phyloP scores from a whole-genome alignment of 352 stramenopile genomes.

The Phytophthora pistaciae region DNA sequence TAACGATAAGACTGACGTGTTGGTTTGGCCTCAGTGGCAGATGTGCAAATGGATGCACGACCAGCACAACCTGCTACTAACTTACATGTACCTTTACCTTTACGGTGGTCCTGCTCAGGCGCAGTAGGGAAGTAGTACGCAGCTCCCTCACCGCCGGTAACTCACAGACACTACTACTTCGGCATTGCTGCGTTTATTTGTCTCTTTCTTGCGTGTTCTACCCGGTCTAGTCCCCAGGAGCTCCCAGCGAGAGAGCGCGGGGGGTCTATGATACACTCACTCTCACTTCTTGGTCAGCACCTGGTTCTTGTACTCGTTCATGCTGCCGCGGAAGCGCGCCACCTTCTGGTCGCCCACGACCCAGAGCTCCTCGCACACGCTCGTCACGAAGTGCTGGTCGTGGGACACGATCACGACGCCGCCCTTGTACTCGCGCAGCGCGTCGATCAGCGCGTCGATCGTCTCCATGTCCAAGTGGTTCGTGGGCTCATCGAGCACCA shows the following conservation, averaged over 20 bases:
- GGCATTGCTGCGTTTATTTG: slow-evolving; percentile 12
- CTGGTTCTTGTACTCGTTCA: slow-evolving; percentile 85
- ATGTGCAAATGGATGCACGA: neutral
- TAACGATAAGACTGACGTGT: neutral
- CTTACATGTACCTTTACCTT: neutral
- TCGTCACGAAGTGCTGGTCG: slow-evolving; percentile 98
- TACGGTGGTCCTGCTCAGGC: neutral
- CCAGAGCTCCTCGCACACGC: slow-evolving; percentile 96
- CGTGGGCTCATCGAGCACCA: slow-evolving; percentile 97
- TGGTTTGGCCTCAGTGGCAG: neutral
- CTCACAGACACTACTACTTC: neutral
- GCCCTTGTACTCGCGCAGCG: slow-evolving; percentile 96
- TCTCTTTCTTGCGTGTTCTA: slow-evolving; percentile 16
- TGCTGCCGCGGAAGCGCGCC: slow-evolving; percentile 76
- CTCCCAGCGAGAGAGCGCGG: slow-evolving; percentile 12
- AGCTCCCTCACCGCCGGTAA: neutral
- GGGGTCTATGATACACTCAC: slow-evolving; percentile 33
- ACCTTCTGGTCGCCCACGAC: slow-evolving; percentile 86
- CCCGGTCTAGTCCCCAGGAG: slow-evolving; percentile 18
- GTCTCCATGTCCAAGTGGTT: slow-evolving; percentile 97
- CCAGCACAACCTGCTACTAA: no score
- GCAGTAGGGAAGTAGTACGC: neutral
- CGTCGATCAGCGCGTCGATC: slow-evolving; percentile 95
- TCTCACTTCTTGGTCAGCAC: slow-evolving; percentile 70
- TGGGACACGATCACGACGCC: slow-evolving; percentile 98